phyloP scores from a whole-genome alignment of 2,329 filamentous ascomycete species.

The Pseudopithomyces maydicus region DNA sequence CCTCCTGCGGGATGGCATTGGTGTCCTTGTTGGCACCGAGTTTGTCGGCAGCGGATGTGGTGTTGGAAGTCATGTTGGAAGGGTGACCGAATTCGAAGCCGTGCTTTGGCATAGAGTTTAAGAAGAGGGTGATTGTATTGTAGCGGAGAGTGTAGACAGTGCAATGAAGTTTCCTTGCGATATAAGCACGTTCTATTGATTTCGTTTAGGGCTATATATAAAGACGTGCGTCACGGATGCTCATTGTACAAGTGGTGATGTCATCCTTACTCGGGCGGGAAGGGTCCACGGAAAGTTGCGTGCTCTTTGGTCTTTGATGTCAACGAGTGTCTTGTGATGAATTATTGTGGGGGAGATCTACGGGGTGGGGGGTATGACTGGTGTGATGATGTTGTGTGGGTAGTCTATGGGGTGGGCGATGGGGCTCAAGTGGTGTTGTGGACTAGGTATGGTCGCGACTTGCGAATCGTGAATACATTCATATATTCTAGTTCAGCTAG shows the following conservation, averaged over 20 bases:
- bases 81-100: neutral
- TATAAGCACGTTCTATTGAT: neutral
- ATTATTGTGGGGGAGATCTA: neutral
- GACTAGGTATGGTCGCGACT: neutral
- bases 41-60: conserved; percentile 28
- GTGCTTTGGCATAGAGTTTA: neutral
- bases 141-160: too few relatives aligned
- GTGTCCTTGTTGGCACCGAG: conserved; percentile 35
- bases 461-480: neutral
- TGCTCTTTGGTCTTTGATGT: neutral
- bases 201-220: conserved; percentile 9
- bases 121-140: neutral
- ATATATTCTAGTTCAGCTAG: neutral
- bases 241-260: neutral
- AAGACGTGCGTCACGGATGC: conserved; percentile 2
- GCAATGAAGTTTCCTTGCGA: neutral
- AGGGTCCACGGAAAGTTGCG: conserved; percentile 1
- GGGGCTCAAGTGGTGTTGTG: neutral
- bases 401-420: neutral
- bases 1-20: conserved; percentile 35
- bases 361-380: neutral
- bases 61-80: conserved; percentile 4
- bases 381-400: neutral
- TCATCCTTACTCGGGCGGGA: neutral
- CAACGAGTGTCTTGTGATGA: neutral